These are phyloP conservation scores for Diaporthe helianthi DNA, from an alignment of 2,329 filamentous ascomycete genomes.

Conservation along the genomic window DNA sequence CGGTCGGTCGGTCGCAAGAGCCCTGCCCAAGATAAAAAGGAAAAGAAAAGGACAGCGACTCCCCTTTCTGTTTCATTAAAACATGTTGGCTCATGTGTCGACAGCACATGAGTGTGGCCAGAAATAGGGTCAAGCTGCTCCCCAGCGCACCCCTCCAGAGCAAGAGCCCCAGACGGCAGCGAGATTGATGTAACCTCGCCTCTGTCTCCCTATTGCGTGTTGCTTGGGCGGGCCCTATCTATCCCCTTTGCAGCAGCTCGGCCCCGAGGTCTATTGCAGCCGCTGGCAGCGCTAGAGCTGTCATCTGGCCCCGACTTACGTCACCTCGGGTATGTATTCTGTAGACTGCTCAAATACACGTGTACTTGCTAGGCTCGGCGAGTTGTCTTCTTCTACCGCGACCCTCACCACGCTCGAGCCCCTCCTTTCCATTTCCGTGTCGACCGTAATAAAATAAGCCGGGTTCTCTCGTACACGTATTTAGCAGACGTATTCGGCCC, in stretches of 20 bases:
- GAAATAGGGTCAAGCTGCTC: constrained; percentile 20
- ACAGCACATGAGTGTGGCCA: constrained; percentile 9
- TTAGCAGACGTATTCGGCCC: background rate
- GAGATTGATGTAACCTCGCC: constrained; percentile 29
- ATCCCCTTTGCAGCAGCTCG: constrained; percentile 14
- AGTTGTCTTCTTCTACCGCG: too few species aligned
- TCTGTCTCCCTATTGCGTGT: constrained; percentile 16
- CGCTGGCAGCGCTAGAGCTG: constrained; percentile 12
- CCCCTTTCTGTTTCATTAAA: constrained; percentile 20
- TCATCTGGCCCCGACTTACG: constrained; percentile 16
- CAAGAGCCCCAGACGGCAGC: constrained; percentile 10
- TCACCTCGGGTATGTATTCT: constrained; percentile 2
- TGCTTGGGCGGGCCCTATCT: background rate
- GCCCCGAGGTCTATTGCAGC: background rate
- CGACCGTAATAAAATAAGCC: background rate
- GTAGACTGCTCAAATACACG: background rate
- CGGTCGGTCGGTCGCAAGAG: background rate
- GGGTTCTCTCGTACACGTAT: background rate
- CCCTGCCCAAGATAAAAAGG: background rate
- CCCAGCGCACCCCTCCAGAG: background rate
- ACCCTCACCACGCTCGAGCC: too few species aligned
- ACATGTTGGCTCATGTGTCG: background rate
- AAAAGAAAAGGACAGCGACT: background rate
- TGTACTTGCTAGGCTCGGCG: too few species aligned
- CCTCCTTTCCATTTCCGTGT: background rate